phyloP scores from a whole-genome alignment of 1,139 yeast species.

The Taiozyma sp. region DNA sequence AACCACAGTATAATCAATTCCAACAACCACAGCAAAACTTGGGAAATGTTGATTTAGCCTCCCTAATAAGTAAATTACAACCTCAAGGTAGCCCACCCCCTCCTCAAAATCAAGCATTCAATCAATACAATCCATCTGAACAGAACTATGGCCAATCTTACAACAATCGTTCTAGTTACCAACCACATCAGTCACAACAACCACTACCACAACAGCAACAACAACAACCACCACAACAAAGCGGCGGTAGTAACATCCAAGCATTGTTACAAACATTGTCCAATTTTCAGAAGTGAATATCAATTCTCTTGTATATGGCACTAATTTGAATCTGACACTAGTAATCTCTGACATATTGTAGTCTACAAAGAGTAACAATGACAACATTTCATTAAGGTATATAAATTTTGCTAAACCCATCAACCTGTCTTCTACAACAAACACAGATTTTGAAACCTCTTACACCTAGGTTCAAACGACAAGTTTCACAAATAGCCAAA shows the following conservation, averaged over 20 bases:
- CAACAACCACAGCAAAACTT: slow-evolving; percentile 16
- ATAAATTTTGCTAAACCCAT: slow-evolving; percentile 47
- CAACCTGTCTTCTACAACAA: slow-evolving; percentile 74
- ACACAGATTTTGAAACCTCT: slow-evolving; percentile 79
- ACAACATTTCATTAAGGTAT: slow-evolving; percentile 34
- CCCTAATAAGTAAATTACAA: slow-evolving; percentile 8
- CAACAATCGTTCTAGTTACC: neutral
- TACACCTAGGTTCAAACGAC: slow-evolving; percentile 70
- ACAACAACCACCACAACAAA: slow-evolving; percentile 6
- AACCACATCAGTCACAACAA: slow-evolving; percentile 6
- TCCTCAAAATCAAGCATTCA: slow-evolving; percentile 2
- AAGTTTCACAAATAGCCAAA: slow-evolving; percentile 79
- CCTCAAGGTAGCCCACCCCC: slow-evolving; percentile 4
- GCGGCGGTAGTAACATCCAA: slow-evolving; percentile 28
- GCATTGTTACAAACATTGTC: slow-evolving; percentile 31
- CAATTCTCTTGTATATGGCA: neutral
- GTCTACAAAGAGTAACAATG: neutral
- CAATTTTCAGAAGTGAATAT: slow-evolving; percentile 18
- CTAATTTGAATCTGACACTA: neutral
- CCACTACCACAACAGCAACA: slow-evolving; percentile 4
- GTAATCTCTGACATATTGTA: neutral
- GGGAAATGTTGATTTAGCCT: slow-evolving; percentile 4
- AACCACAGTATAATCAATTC: slow-evolving; percentile 18
- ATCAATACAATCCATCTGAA: neutral
- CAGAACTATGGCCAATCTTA: neutral